Percentiles rank a stretch among this genome's conserved stretches.
Conservation (phyloP, 495 filamentous ascomycete genomes). For the Sporormia fimetaria region DNA sequence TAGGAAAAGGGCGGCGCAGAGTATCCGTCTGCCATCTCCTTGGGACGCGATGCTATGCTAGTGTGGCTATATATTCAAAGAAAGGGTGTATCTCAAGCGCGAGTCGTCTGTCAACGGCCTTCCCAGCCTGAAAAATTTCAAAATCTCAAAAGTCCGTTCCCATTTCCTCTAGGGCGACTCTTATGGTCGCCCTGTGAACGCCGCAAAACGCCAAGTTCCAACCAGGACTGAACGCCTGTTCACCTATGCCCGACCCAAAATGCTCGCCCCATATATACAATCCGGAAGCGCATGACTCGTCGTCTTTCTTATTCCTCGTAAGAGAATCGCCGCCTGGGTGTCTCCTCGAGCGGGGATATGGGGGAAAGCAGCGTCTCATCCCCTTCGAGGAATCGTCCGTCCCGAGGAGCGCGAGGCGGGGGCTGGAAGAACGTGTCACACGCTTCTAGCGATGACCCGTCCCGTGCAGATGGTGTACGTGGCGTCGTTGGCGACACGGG, state of each 20-base stretch:
- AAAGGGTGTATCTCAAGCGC: too few relatives aligned
- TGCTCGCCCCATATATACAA: slow-evolving; percentile 11
- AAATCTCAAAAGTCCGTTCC: too few relatives aligned
- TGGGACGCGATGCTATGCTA: slow-evolving; percentile 4
- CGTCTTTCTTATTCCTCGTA: slow-evolving; percentile 20
- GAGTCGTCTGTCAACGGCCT: too few relatives aligned
- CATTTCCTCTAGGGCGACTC: too few relatives aligned
- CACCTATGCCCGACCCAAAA: not conserved
- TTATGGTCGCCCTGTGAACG: too few relatives aligned
- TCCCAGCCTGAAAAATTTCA: too few relatives aligned
- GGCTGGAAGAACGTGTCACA: slow-evolving; percentile 22
- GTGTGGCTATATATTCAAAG: not conserved
- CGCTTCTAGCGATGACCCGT: slow-evolving; percentile 15
- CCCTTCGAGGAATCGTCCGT: slow-evolving; percentile 16
- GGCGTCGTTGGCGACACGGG: slow-evolving; percentile 16
- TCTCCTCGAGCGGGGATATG: slow-evolving; percentile 21
- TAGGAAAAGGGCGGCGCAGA: too few relatives aligned
- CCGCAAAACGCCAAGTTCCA: too few relatives aligned
- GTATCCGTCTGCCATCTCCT: too few relatives aligned
- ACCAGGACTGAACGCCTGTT: not conserved
- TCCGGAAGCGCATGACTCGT: slow-evolving; percentile 10
- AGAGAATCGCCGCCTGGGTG: slow-evolving; percentile 22
- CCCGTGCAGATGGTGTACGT: slow-evolving; percentile 12
- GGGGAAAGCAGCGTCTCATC: slow-evolving; percentile 23
- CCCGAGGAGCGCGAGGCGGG: slow-evolving; percentile 7